A percentile compares a stretch with the other conserved stretches of the same genome.
phyloP scores from a whole-genome alignment of 140 eudicot species.

The Anethum foeniculum region DNA sequence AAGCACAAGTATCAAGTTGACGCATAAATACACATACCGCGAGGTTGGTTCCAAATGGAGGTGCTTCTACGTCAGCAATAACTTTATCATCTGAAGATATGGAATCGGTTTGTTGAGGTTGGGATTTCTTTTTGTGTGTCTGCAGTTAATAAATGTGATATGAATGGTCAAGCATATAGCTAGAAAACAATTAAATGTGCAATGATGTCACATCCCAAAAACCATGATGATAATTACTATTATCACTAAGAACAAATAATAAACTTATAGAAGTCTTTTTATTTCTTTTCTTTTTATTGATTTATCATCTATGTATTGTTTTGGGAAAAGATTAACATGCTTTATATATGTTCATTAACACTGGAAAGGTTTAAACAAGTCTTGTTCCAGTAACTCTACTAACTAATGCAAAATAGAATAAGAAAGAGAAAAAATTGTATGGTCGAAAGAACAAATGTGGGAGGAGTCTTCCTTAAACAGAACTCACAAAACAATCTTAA shows the following conservation, averaged over 20 bases:
- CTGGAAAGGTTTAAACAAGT: background rate
- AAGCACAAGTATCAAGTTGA: background rate
- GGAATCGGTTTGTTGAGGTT: constrained; percentile 20
- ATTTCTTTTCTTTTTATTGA: background rate
- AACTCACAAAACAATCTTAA: background rate
- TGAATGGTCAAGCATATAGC: constrained; percentile 7
- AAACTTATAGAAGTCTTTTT: background rate
- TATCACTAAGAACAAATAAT: background rate
- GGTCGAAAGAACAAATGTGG: background rate
- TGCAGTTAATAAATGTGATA: constrained; percentile 26
- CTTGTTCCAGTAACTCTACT: background rate
- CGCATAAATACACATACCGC: constrained; percentile 46
- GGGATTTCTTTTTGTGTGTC: constrained; percentile 80
- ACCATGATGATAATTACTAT: background rate
- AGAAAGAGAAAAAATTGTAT: background rate
- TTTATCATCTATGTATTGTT: background rate
- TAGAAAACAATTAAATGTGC: background rate
- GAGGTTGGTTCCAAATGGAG: constrained; percentile 72
- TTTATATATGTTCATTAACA: background rate
- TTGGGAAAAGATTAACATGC: background rate
- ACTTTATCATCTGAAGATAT: constrained; percentile 25
- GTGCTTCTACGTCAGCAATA: constrained; percentile 56
- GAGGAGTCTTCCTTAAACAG: background rate
- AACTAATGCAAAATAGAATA: background rate
- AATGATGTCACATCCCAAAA: background rate